Percentiles rank a stretch among this genome's conserved stretches.
These are phyloP conservation scores for Heliamphora exappendiculata DNA, from an alignment of 148 eudicot species.

Conservation along the genomic window DNA sequence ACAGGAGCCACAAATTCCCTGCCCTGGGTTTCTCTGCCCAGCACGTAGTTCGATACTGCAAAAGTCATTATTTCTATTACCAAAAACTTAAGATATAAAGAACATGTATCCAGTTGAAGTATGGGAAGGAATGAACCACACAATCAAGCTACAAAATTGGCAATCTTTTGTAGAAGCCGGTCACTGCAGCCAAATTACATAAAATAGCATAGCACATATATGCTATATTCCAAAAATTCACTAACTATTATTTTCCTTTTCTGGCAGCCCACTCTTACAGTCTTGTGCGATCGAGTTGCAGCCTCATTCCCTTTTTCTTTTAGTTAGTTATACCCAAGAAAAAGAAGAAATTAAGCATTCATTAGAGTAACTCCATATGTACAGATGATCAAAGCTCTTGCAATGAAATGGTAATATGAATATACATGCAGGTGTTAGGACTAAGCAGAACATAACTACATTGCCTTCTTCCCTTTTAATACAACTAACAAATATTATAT, in stretches of 20 bases:
- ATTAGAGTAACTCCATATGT: background rate
- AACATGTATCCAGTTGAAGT: background rate
- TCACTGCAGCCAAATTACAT: background rate
- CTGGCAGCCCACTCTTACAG: background rate
- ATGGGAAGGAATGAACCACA: background rate
- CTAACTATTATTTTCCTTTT: background rate
- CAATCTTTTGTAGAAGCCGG: background rate
- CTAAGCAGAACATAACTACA: too few species aligned
- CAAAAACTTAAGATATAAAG: background rate
- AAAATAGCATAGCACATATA: background rate
- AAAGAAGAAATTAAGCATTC: background rate
- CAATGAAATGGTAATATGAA: background rate
- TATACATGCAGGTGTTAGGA: too few species aligned
- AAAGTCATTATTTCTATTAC: constrained; percentile 4
- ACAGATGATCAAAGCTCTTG: background rate
- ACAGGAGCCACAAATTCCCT: constrained; percentile 52
- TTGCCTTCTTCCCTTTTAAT: background rate
- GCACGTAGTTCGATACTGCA: constrained; percentile 65
- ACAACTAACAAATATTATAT: background rate
- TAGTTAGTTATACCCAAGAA: background rate
- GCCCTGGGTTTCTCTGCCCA: constrained; percentile 49
- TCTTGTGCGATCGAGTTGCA: background rate
- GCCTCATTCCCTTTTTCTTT: background rate
- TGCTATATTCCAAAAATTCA: background rate
- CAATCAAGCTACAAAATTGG: background rate